Conservation (phyloP, 495 filamentous ascomycete species). For the Penicillium alfredii region DNA sequence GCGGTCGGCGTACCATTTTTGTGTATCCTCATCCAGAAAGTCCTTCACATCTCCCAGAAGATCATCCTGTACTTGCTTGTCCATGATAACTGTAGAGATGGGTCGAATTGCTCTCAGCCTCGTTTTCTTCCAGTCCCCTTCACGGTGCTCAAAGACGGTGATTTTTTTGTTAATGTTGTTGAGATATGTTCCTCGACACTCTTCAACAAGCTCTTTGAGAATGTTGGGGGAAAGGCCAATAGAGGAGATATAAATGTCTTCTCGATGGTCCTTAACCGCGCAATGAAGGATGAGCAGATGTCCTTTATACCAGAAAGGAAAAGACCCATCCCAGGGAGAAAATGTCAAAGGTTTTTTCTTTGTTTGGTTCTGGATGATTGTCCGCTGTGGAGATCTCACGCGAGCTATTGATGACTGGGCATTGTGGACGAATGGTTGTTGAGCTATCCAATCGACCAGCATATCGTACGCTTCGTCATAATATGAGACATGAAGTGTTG, state of each 20-base stretch:
- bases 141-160: too few species aligned
- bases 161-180: too few species aligned
- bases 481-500: conserved; percentile 23
- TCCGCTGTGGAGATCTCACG: too few species aligned
- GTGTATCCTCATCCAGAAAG: too few species aligned
- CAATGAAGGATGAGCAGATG: conserved; percentile 21
- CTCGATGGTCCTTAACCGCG: conserved; percentile 14
- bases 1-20: too few species aligned
- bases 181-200: conserved; percentile 16
- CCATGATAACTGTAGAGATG: too few species aligned
- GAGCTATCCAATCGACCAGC: conserved; percentile 17
- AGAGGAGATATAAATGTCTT: conserved; percentile 15
- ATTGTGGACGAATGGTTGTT: conserved; percentile 20
- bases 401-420: conserved; percentile 16
- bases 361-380: conserved; percentile 4
- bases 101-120: too few species aligned
- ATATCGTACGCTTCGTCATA: conserved; percentile 27
- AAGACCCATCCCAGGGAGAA: conserved; percentile 21
- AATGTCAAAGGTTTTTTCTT: conserved; percentile 27
- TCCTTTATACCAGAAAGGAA: too few species aligned
- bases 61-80: too few species aligned
- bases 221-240: conserved; percentile 17
- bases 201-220: conserved; percentile 15
- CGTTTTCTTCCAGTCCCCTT: too few species aligned
- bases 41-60: too few species aligned